phyloP scores from a whole-genome alignment of 805 yeast genomes.

The Pichia deserticola region DNA sequence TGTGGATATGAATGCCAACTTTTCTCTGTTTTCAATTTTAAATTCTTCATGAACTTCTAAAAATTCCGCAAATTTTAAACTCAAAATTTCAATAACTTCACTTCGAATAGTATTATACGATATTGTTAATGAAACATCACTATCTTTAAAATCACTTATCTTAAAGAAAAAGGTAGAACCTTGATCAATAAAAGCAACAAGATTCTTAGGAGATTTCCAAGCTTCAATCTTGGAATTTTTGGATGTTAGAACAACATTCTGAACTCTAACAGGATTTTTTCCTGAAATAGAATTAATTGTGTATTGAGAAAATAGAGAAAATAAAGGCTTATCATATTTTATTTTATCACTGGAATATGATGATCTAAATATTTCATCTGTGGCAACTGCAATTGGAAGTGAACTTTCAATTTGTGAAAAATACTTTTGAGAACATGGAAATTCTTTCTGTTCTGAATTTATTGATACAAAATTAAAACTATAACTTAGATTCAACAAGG shows the following conservation, averaged over 20 bases:
- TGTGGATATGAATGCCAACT: conserved; percentile 19
- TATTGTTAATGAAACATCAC: conserved; percentile 36
- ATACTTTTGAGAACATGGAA: conserved; percentile 12
- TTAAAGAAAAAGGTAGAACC: conserved; percentile 57
- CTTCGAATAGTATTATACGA: conserved; percentile 38
- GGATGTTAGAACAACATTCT: conserved; percentile 30
- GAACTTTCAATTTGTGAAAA: conserved; percentile 39
- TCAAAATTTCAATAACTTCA: conserved; percentile 34
- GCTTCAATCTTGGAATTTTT: conserved; percentile 17
- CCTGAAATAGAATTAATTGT: conserved; percentile 53
- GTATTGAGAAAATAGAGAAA: conserved; percentile 52
- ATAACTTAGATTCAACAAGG: conserved; percentile 19
- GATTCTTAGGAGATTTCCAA: conserved; percentile 27
- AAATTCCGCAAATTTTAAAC: conserved; percentile 6
- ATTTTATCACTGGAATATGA: conserved; percentile 19
- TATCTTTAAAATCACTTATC: conserved; percentile 31
- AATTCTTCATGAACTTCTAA: background rate
- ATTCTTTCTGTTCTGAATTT: conserved; percentile 9
- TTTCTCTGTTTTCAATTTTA: background rate
- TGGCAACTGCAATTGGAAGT: conserved; percentile 63
- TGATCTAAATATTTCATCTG: conserved; percentile 66
- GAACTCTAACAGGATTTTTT: conserved; percentile 46
- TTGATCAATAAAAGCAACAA: conserved; percentile 62
- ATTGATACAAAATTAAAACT: conserved; percentile 12
- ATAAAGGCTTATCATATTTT: background rate